Base-by-base conservation (phyloP, 345 rosid genomes). In the Arabis hirsuta region DNA sequence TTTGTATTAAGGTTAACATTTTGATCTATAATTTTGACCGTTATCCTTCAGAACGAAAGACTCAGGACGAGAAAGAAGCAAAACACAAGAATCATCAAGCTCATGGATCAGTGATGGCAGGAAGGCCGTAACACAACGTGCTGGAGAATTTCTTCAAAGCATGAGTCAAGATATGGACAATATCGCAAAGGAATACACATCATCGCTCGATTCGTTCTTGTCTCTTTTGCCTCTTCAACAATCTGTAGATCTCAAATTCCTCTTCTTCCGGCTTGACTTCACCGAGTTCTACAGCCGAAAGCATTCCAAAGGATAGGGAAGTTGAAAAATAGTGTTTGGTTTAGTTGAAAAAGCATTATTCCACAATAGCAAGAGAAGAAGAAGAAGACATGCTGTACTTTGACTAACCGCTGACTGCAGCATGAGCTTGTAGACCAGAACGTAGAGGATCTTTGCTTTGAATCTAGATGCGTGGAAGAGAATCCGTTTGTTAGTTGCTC, bases 201-300 rank as follows among this genome's bases (percentile, higher is more conserved):
- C 83, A 42, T 84, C 86, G 79, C 90, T 91, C 0, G 88, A 85
- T 67, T 90, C 86, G 48, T 95, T 95, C 92, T 78, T 95, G 72
- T 76, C 94, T 59, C 87, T 86, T 60, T 81, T 95, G 85, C 98
- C 95, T 8, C 88, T 88, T 62, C 97, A 94, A 75, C 94, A 91
- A 71, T 92, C 87, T 42, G 84, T 91, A 65, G 98, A 94, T 79
- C 84, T 95, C 66, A 95, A 95, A 77, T 91, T 91, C 84, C 97
- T 92, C 63, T 81, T 92, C 32, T 92, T 95, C 84, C 92, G 97
- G 82, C 93, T 95, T 32, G 92, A 95, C 78, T 95, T 91, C 83
- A 88, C 99, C 12, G 96, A 91, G 81, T 95, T 87, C 82, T 95
- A 95, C 76, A 86, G 85, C 78, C 88, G 76, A 76, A 71, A 80